Conservation (phyloP, 257 asterid species). For the Nicotiana benthamiana region DNA sequence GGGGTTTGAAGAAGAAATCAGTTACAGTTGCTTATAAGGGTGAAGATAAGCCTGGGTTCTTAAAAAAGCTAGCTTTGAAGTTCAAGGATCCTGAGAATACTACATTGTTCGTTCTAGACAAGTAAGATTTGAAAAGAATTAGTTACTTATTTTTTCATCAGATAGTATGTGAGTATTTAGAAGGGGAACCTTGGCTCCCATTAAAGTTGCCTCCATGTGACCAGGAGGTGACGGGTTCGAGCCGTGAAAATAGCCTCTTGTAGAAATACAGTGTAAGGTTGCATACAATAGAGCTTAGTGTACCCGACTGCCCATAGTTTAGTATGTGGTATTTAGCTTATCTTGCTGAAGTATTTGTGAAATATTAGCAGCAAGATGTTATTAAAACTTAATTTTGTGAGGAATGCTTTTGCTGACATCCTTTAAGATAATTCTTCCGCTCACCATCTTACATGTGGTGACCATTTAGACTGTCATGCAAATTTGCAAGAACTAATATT, state of each 20-base stretch:
- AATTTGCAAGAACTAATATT: no score
- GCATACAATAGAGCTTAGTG: no score
- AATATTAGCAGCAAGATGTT: neutral
- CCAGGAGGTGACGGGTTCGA: no score
- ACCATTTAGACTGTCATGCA: neutral
- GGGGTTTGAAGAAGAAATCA: conserved; percentile 71
- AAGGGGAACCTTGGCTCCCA: no score
- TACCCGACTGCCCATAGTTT: no score
- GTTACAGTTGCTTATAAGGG: conserved; percentile 56
- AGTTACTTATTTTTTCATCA: neutral
- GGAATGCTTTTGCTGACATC: neutral
- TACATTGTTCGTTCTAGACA: conserved; percentile 83
- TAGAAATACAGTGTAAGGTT: no score
- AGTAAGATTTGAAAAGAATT: conserved; percentile 47
- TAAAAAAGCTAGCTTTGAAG: conserved; percentile 61
- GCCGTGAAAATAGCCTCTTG: no score
- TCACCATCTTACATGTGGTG: neutral
- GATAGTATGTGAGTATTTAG: neutral
- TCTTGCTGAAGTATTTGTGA: neutral
- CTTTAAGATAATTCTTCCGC: neutral
- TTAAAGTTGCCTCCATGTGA: no score
- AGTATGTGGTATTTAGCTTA: neutral
- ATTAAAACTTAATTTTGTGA: neutral
- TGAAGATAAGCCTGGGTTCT: conserved; percentile 74
- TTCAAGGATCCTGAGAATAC: conserved; percentile 83